A percentile compares a stretch with the other conserved stretches of the same genome.
These are phyloP conservation scores for Volutella citrinella DNA, from an alignment of 2,329 filamentous ascomycete genomes.

Conservation along the genomic window DNA sequence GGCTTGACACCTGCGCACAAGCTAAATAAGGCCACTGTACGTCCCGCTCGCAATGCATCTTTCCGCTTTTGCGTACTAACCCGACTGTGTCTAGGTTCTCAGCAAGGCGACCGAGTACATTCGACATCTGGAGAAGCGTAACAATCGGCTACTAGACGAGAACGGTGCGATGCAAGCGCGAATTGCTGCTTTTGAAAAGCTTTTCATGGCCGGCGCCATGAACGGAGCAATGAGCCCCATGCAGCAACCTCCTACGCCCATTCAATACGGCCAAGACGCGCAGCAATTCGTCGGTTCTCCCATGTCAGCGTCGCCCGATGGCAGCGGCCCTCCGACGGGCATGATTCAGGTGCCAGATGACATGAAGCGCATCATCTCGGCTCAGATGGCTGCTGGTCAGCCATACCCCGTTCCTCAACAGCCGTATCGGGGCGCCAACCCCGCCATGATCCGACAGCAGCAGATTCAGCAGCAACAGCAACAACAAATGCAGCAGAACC, in stretches of 20 bases:
- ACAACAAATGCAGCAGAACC: conserved; percentile 46
- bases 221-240: conserved; percentile 54
- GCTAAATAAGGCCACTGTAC: conserved; percentile 90
- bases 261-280: conserved; percentile 43
- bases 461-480: conserved; percentile 54
- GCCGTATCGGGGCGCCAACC: conserved; percentile 42
- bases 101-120: conserved; percentile 98
- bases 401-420: conserved; percentile 50
- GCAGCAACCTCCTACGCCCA: conserved; percentile 52
- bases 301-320: conserved; percentile 38
- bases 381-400: conserved; percentile 52
- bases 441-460: conserved; percentile 50
- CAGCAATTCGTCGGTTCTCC: conserved; percentile 47
- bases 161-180: conserved; percentile 75
- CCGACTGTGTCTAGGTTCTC: conserved; percentile 54
- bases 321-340: conserved; percentile 45
- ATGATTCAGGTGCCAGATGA: conserved; percentile 66
- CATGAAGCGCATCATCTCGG: conserved; percentile 60
- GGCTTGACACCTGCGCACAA: conserved; percentile 87
- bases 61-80: neutral
- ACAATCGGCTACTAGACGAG: conserved; percentile 77
- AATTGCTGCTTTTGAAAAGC: conserved; percentile 71
- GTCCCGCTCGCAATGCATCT: conserved; percentile 8
- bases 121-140: conserved; percentile 86
- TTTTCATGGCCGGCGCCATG: conserved; percentile 76